These are phyloP conservation scores for Crucihimalaya himalaica DNA, from an alignment of 345 rosid species.

Conservation along the genomic window DNA sequence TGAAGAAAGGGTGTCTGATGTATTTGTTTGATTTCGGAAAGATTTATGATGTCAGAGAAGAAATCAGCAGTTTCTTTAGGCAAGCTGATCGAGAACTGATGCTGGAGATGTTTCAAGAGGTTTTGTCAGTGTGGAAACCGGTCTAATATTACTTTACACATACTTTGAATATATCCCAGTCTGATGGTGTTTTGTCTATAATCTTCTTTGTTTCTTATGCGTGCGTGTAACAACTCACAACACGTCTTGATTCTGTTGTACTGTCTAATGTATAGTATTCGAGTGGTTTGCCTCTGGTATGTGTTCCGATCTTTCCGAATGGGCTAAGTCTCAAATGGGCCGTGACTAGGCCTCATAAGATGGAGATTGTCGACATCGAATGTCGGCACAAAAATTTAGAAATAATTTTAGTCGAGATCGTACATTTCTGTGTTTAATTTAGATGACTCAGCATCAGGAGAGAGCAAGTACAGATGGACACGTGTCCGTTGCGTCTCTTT, in stretches of 20 bases:
- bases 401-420: not conserved
- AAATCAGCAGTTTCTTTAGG: conserved; percentile 70
- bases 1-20: conserved; percentile 83
- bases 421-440: not conserved
- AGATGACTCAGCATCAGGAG: conserved; percentile 3
- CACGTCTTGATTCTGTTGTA: not conserved
- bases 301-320: not conserved
- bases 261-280: not conserved
- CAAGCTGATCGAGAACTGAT: conserved; percentile 80
- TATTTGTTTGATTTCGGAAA: conserved; percentile 90
- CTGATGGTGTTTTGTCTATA: conserved; percentile 20
- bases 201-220: not conserved
- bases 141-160: conserved; percentile 28
- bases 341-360: not conserved
- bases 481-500: conserved; percentile 23
- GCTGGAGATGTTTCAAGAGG: conserved; percentile 92
- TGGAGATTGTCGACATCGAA: conserved; percentile 10
- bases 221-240: conserved; percentile 6
- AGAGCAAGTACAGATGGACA: not conserved
- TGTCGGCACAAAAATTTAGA: conserved; percentile 27
- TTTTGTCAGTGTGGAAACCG: conserved; percentile 78
- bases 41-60: conserved; percentile 80
- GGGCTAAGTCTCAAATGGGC: not conserved
- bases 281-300: not conserved
- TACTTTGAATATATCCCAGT: not conserved